These are phyloP conservation scores for Tephrocybe sp. DNA, from an alignment of 768 basidiomycete species.

Conservation along the genomic window DNA sequence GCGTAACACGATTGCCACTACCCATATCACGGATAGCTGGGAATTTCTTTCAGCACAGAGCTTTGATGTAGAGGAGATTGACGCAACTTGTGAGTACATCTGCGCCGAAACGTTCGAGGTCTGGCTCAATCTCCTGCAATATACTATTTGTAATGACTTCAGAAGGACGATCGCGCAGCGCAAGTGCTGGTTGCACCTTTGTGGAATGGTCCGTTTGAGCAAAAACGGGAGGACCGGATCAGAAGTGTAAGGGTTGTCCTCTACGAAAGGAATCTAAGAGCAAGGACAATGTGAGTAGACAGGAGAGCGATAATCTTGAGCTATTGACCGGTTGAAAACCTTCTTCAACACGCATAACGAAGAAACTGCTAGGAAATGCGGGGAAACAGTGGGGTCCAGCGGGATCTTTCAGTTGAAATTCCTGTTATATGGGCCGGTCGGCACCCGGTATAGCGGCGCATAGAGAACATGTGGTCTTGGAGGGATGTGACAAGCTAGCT, in stretches of 20 bases:
- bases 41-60: not conserved
- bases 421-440: too few relatives aligned
- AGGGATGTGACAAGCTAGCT: not conserved
- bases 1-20: conserved; percentile 39
- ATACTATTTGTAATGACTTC: conserved; percentile 32
- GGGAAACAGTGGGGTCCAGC: not conserved
- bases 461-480: not conserved
- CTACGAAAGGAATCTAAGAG: conserved; percentile 48
- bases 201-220: conserved; percentile 56
- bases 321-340: conserved; percentile 60
- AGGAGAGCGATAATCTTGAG: not conserved
- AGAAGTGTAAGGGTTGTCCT: conserved; percentile 59
- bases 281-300: not conserved
- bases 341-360: conserved; percentile 59
- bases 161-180: not conserved
- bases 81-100: conserved; percentile 53
- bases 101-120: conserved; percentile 58
- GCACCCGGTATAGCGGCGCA: too few relatives aligned
- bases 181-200: conserved; percentile 28
- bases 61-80: not conserved
- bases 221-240: conserved; percentile 66
- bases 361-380: not conserved
- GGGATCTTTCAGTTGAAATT: conserved; percentile 9
- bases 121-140: conserved; percentile 51
- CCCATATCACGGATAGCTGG: conserved; percentile 57